A percentile compares a stretch with the other conserved stretches of the same genome.
Conservation (phyloP, 2,329 filamentous ascomycete genomes). For the Colletotrichum plurivorum region DNA sequence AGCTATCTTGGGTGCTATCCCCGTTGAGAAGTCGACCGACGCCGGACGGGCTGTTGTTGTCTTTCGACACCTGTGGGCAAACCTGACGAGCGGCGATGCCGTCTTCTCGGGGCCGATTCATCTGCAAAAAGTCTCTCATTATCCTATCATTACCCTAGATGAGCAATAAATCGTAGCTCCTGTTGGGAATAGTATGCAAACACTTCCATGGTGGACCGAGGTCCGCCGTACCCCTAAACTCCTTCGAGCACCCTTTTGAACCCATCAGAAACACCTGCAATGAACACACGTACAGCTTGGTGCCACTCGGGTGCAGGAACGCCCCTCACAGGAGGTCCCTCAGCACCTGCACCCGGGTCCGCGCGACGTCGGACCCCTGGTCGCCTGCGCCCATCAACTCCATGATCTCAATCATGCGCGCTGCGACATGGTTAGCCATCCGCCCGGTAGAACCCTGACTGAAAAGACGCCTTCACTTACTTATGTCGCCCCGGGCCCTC, state of each 20-base stretch:
- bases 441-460: not conserved
- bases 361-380: constrained; percentile 70
- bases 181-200: not conserved
- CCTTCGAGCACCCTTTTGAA: no score
- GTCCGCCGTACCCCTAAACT: no score
- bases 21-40: no score
- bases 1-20: not conserved
- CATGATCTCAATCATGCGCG: constrained; percentile 76
- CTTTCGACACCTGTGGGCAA: not conserved
- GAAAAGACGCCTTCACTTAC: constrained; percentile 57
- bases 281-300: not conserved
- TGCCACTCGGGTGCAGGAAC: not conserved
- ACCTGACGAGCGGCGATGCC: constrained; percentile 9
- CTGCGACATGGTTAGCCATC: constrained; percentile 49
- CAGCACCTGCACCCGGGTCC: constrained; percentile 71
- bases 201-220: not conserved
- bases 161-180: not conserved
- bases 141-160: not conserved
- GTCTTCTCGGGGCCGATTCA: constrained; percentile 1
- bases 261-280: no score
- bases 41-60: not conserved
- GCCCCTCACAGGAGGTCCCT: constrained; percentile 62
- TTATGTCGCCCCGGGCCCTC: constrained; percentile 72
- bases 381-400: constrained; percentile 68
- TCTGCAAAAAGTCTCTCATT: not conserved